Evolutionary conservation across 495 filamentous ascomycete species (phyloP), one percentile per base, ranked within the genome.

Genomic region (Paragyromitra xinjiangensis): DNA sequence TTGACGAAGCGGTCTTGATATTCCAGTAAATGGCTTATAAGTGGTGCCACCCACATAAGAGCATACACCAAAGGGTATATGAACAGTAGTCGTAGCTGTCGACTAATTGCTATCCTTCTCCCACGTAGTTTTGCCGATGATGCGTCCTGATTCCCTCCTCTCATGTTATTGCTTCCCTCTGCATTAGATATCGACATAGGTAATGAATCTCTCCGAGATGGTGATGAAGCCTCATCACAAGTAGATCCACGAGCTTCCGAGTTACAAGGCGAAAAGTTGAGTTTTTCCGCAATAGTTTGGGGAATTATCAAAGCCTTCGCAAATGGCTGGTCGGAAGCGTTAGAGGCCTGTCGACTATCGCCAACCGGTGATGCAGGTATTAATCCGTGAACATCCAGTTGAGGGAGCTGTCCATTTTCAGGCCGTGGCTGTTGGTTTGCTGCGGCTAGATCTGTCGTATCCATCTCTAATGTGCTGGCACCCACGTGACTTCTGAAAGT

Each of bases 31-130:
- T 93, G 89, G 29, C 84, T 85, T 14, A 90, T 83, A 80, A 93
- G 92, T 12, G 92, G 91, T n/a, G 90, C 83, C 45, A 91, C 81
- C 92, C 92, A 94, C 83, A 92, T 88, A 34, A 89, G 78, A n/a
- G 90, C 85, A 84, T 93, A 93, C 63, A 90, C 85, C 14, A 89
- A 79, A 6, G 92, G 92, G 82, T 94, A 93, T 59, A 91, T 88
- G 80, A 93, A 92, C 2, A 93, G 83, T 39, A 90, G 85, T 56
- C 90, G 87, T 11, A 93, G 85, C 77, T 93, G 92, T 5, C 89
- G 87, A 44, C 86, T 87, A 73, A 92, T 91, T 61, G 86, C 86
- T 50, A 86, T 84, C 53, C 90, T 85, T 26, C 70, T 80, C 51
- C 68, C 61, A 29, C 72, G 81, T 19, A 73, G 63, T 63, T 56